These are phyloP conservation scores for Nyctanthes arbortristis DNA, from an alignment of 257 asterid genomes.

Conservation along the genomic window DNA sequence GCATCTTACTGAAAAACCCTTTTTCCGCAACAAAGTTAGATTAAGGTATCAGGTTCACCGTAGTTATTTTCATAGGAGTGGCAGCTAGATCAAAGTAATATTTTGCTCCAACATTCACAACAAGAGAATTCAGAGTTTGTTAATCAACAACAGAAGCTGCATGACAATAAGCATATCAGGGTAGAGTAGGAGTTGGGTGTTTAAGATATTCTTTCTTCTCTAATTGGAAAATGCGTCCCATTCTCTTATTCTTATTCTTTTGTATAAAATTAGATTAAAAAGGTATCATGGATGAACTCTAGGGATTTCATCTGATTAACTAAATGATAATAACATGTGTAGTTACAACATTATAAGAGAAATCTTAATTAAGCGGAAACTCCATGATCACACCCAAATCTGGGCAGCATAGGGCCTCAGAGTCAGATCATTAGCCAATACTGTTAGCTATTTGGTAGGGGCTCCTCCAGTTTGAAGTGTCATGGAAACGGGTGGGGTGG, in stretches of 20 bases:
- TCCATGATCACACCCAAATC: not conserved
- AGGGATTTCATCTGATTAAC: not conserved
- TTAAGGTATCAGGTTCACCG: no score
- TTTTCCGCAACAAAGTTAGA: no score
- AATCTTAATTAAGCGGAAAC: not conserved
- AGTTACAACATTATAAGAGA: not conserved
- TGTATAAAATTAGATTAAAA: not conserved
- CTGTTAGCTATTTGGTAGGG: slow-evolving; percentile 10
- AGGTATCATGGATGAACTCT: not conserved
- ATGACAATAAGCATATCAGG: no score
- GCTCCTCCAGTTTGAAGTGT: not conserved
- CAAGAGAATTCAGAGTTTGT: no score
- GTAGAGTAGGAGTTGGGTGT: no score
- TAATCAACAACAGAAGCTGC: no score
- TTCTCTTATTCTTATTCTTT: not conserved
- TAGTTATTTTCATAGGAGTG: no score
- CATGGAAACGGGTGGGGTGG: no score
- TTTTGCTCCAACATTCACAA: no score
- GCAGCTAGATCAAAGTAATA: no score
- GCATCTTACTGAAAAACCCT: not conserved
- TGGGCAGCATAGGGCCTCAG: not conserved
- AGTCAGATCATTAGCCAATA: not conserved
- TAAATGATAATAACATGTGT: not conserved
- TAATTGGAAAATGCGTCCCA: not conserved
- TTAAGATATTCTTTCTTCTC: no score